A percentile compares a stretch with the other conserved stretches of the same genome.
Evolutionary conservation across 2,329 filamentous ascomycete species (phyloP).

Genomic region (Tolypocladium amazonense): DNA sequence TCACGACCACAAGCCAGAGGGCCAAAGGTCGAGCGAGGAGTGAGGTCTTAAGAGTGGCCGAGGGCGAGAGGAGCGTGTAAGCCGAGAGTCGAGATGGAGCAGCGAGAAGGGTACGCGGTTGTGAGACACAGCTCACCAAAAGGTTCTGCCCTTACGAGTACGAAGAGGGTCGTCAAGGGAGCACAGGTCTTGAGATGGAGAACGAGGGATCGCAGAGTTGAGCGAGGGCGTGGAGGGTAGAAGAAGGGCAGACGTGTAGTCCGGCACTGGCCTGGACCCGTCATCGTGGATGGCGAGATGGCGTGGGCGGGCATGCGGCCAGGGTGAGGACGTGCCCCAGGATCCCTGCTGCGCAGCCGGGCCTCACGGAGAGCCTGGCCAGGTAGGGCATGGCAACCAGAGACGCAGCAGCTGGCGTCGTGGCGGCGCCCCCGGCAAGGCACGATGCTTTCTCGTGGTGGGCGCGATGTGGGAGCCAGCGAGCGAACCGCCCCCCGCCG

Average conservation of each 20-base stretch:
- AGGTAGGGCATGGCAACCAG: neutral
- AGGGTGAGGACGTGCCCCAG: constrained; percentile 8
- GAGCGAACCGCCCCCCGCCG: neutral
- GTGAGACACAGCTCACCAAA: constrained; percentile 21
- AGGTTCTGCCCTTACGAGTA: constrained; percentile 20
- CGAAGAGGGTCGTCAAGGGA: constrained; percentile 23
- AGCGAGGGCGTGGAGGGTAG: constrained; percentile 22
- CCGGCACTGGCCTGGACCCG: constrained; percentile 7
- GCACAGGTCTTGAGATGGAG: constrained; percentile 13
- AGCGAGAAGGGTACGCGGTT: constrained; percentile 19
- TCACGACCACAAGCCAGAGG: neutral
- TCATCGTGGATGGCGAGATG: constrained; percentile 8
- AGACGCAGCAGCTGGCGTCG: neutral
- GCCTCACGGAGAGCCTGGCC: neutral
- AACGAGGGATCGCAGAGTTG: constrained; percentile 8
- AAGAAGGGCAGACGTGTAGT: constrained; percentile 22
- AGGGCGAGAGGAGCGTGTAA: constrained; percentile 8
- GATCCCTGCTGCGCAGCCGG: constrained; percentile 3
- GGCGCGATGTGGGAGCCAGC: neutral
- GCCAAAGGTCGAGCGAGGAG: constrained; percentile 1
- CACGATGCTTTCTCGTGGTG: neutral
- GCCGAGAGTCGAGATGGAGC: constrained; percentile 9
- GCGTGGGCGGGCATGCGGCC: constrained; percentile 11
- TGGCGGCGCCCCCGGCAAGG: neutral
- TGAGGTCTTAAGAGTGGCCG: constrained; percentile 2